Evolutionary conservation across 495 filamentous ascomycete genomes (phyloP).

Genomic region (Umbilicaria muhlenbergii): DNA sequence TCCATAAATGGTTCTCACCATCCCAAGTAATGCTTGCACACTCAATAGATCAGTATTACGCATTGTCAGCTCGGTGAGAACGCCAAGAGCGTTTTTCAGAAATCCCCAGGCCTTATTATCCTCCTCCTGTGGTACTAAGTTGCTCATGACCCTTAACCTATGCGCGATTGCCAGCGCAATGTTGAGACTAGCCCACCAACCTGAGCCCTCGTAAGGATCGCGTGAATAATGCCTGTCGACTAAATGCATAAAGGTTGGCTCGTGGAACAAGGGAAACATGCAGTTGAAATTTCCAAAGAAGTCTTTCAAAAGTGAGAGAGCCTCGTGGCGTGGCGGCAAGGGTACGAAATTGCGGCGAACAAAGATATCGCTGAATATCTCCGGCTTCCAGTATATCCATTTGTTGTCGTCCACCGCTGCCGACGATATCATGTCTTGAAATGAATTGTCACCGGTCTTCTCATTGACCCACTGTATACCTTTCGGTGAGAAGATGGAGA

Average conservation of each 20-base stretch:
- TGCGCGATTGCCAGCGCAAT: constrained; percentile 85
- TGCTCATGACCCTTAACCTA: constrained; percentile 87
- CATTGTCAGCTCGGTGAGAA: constrained; percentile 83
- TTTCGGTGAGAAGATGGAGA: constrained; percentile 96
- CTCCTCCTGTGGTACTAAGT: constrained; percentile 75
- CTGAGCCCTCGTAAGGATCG: constrained; percentile 88
- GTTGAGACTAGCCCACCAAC: constrained; percentile 97
- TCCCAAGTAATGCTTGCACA: constrained; percentile 91
- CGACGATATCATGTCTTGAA: constrained; percentile 88
- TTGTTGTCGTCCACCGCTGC: constrained; percentile 75
- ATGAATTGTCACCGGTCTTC: constrained; percentile 86
- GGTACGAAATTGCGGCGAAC: constrained; percentile 66
- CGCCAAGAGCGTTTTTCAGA: constrained; percentile 90
- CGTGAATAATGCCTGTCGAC: constrained; percentile 84
- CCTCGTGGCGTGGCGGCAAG: constrained; percentile 67
- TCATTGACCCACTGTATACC: constrained; percentile 98
- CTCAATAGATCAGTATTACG: constrained; percentile 90
- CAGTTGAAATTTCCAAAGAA: constrained; percentile 98
- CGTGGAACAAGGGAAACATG: constrained; percentile 94
- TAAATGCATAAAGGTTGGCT: constrained; percentile 94
- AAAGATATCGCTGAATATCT: constrained; percentile 91
- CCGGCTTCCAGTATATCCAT: constrained; percentile 92
- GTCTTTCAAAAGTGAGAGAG: constrained; percentile 70
- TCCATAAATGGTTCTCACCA: constrained; percentile 34
- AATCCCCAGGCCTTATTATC: constrained; percentile 90